These are phyloP conservation scores for Carnegiea gigantea DNA, from an alignment of 179 eudicot species.

Conservation along the genomic window DNA sequence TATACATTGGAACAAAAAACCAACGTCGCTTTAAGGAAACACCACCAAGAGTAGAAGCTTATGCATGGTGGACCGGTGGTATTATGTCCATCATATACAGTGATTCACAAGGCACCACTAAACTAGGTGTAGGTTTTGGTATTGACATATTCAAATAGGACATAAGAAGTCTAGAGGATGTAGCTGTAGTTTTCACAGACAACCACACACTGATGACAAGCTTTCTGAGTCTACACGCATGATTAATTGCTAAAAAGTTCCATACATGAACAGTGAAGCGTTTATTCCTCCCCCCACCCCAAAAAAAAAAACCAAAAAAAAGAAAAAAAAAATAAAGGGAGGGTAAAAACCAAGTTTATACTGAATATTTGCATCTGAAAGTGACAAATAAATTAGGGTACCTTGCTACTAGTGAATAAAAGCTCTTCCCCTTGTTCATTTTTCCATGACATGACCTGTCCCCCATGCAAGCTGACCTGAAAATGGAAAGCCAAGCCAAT, in stretches of 20 bases:
- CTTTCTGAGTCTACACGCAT: not conserved
- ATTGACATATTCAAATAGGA: too few species aligned
- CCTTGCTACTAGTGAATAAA: slow-evolving; percentile 83
- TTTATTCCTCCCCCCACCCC: not conserved
- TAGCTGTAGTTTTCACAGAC: not conserved
- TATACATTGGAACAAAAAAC: not conserved
- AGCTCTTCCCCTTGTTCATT: slow-evolving; percentile 87
- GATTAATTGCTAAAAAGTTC: not conserved
- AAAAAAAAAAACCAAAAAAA: too few species aligned
- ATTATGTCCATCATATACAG: too few species aligned
- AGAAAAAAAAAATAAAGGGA: not conserved
- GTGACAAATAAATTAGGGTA: slow-evolving; percentile 16
- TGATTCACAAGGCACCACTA: too few species aligned
- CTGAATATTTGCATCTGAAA: not conserved
- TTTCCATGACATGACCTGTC: slow-evolving; percentile 88
- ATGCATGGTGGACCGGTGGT: not conserved
- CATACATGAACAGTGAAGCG: not conserved
- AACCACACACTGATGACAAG: not conserved
- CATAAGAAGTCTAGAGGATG: too few species aligned
- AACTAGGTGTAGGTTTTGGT: too few species aligned
- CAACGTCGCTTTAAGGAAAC: not conserved
- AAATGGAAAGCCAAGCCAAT: slow-evolving; percentile 15
- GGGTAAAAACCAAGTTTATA: not conserved
- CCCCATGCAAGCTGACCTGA: slow-evolving; percentile 83
- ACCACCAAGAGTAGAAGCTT: not conserved